Conservation (phyloP, 768 basidiomycete species). For the Lactarius hatsudake region DNA sequence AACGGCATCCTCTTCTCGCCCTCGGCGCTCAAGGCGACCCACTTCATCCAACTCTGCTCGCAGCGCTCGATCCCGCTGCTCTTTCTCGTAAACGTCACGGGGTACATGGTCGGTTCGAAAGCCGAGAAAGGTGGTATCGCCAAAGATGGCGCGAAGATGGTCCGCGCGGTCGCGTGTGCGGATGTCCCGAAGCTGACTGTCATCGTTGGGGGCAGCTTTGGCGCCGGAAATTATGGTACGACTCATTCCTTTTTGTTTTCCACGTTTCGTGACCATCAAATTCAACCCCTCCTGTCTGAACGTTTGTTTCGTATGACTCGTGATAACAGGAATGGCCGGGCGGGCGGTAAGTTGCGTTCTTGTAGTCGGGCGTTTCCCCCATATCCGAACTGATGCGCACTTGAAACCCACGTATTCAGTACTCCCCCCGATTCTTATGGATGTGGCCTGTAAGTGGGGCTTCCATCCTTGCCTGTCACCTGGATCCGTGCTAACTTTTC, state of each 20-base stretch:
- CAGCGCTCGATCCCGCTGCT: conserved; percentile 86
- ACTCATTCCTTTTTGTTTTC: background rate
- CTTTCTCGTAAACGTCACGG: conserved; percentile 95
- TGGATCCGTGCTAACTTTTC: conserved; percentile 3
- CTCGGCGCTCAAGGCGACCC: conserved; percentile 89
- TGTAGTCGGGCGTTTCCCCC: conserved; percentile 3
- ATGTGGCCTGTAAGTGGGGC: conserved; percentile 85
- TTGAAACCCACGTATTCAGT: conserved; percentile 43
- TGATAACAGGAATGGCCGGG: conserved; percentile 77
- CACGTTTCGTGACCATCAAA: conserved; percentile 14
- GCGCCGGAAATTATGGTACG: conserved; percentile 92
- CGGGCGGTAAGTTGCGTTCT: conserved; percentile 63
- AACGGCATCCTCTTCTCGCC: conserved; percentile 95
- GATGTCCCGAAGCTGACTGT: conserved; percentile 94
- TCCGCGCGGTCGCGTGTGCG: conserved; percentile 89
- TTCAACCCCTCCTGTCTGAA: conserved; percentile 23
- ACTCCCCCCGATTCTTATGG: conserved; percentile 93
- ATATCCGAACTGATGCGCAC: conserved; percentile 7
- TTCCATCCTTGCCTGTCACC: conserved; percentile 4
- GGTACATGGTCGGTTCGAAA: conserved; percentile 97
- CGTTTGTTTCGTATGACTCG: conserved; percentile 9
- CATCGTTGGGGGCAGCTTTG: conserved; percentile 89
- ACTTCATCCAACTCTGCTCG: conserved; percentile 93
- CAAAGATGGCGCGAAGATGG: conserved; percentile 97
- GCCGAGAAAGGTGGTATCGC: conserved; percentile 94